Evolutionary conservation across 805 yeast species (phyloP).

Genomic region (Saturnispora silvae): DNA sequence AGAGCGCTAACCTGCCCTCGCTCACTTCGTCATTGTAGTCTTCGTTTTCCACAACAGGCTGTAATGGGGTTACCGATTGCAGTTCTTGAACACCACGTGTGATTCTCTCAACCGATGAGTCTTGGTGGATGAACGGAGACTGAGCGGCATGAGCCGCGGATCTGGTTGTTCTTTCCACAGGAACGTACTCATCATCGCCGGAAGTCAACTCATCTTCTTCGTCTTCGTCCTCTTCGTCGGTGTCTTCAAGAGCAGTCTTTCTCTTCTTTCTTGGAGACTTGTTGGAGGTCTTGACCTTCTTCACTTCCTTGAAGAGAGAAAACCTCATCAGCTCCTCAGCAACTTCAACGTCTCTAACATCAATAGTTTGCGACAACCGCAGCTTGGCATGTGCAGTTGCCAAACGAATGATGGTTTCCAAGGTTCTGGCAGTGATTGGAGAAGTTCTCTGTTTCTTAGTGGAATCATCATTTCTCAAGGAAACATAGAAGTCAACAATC

Average conservation of each 20-base stretch:
- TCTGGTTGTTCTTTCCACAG: constrained; percentile 11
- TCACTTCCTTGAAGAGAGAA: constrained; percentile 67
- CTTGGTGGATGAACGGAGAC: constrained; percentile 18
- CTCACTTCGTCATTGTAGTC: constrained; percentile 32
- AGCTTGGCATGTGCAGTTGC: constrained; percentile 96
- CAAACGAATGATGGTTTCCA: constrained; percentile 89
- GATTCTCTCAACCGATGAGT: constrained; percentile 16
- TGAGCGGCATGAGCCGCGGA: constrained; percentile 5
- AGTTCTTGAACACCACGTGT: constrained; percentile 19
- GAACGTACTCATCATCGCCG: constrained; percentile 11
- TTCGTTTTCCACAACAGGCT: constrained; percentile 13
- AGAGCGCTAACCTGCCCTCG: constrained; percentile 35
- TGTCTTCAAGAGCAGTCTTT: constrained; percentile 13
- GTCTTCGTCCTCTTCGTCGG: constrained; percentile 2
- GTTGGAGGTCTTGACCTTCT: constrained; percentile 26
- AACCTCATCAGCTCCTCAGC: constrained; percentile 81
- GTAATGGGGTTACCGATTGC: constrained; percentile 9
- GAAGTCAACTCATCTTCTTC: constrained; percentile 15
- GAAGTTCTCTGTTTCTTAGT: constrained; percentile 64
- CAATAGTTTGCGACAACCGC: constrained; percentile 69
- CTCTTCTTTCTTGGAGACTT: constrained; percentile 29
- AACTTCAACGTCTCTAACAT: constrained; percentile 65
- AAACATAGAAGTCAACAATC: constrained; percentile 72
- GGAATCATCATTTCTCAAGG: constrained; percentile 64
- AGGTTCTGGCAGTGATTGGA: constrained; percentile 96